Evolutionary conservation across 2,329 filamentous ascomycete genomes (phyloP), one percentile per base, ranked within the genome.

Genomic region (Clonostachys solani): DNA sequence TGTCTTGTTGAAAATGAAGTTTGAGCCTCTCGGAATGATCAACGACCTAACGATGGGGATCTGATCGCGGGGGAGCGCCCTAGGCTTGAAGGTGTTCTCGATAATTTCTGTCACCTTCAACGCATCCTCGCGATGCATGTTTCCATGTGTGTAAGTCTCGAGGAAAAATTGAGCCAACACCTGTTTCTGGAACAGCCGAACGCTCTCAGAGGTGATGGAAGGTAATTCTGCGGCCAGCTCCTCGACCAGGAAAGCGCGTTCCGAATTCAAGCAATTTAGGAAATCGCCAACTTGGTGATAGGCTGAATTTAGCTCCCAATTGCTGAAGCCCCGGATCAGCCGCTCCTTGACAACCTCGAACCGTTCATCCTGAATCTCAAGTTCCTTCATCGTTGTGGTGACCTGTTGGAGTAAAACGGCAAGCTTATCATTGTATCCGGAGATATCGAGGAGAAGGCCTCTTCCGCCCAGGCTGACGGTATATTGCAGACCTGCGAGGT

Each of bases 341-440:
- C 89, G 83, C 65, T 99, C 94, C 63, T 95, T 95, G 65, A 96
- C 82, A 55, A 97, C 91, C 43, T 87, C 81, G 61, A 97, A 99
- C 3, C 94, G 83, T 47, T 95, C 91, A n/a, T 89, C 80, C 52
- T 84, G 86, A 55, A 97, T 79, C 36, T 91, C 82, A 6, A 97
- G 74, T 57, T 96, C 88, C 44, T 89, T 83, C 78, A 96, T 88
- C 10, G 87, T 91, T 12, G 83, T 70, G 23, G 96, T 73, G 5
- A 97, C 89, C 62, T 96, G 94, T 61, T 97, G 90, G 42, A 99
- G 69, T 19, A 99, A 77, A 1, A 96, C 90, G 0, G 87, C 76
- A 59, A 99, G 83, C 72, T 99, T 99, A 67, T 99, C 94, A 56
- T 96, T 99, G 71, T 97, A 99, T 0, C 94, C 94, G 29, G 83